Evolutionary conservation across 2,329 filamentous ascomycete species (phyloP).

Genomic region (Sporothrix mexicana): DNA sequence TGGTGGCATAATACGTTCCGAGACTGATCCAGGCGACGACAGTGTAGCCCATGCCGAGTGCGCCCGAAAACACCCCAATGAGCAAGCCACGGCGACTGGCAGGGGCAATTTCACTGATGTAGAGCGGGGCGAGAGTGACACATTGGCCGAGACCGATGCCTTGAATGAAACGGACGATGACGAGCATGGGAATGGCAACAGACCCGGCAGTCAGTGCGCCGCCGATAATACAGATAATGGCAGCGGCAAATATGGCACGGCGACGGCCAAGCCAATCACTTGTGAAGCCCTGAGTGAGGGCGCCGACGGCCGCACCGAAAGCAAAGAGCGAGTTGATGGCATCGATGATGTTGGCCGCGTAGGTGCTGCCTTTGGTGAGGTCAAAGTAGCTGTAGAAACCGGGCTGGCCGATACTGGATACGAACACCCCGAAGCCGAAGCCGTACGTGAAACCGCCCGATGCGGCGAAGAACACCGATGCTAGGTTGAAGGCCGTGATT

Average conservation of each 20-base stretch:
- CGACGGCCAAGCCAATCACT: constrained; percentile 34
- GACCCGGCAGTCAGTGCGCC: constrained; percentile 35
- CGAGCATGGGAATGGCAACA: constrained; percentile 32
- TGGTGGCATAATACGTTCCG: constrained; percentile 29
- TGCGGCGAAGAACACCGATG: constrained; percentile 27
- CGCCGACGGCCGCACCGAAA: constrained; percentile 34
- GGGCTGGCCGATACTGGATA: constrained; percentile 30
- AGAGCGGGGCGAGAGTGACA: constrained; percentile 33
- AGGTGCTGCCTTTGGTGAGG: constrained; percentile 31
- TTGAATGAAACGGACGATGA: constrained; percentile 34
- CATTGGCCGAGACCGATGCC: constrained; percentile 35
- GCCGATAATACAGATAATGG: constrained; percentile 30
- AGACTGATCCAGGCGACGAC: constrained; percentile 35
- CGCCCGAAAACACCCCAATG: constrained; percentile 32
- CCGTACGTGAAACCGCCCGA: constrained; percentile 30
- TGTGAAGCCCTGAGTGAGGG: constrained; percentile 33
- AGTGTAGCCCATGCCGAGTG: constrained; percentile 33
- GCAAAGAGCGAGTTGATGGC: constrained; percentile 35
- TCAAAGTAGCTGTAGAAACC: constrained; percentile 29
- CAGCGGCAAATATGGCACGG: constrained; percentile 33
- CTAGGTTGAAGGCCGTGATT: constrained; percentile 24
- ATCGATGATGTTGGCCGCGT: constrained; percentile 28
- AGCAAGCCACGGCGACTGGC: constrained; percentile 33
- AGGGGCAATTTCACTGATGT: constrained; percentile 34
- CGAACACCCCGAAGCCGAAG: constrained; percentile 30